Percentiles rank a stretch among this genome's conserved stretches.
Evolutionary conservation across 345 rosid genomes (phyloP).

Genomic region (Syzygium aromaticum): DNA sequence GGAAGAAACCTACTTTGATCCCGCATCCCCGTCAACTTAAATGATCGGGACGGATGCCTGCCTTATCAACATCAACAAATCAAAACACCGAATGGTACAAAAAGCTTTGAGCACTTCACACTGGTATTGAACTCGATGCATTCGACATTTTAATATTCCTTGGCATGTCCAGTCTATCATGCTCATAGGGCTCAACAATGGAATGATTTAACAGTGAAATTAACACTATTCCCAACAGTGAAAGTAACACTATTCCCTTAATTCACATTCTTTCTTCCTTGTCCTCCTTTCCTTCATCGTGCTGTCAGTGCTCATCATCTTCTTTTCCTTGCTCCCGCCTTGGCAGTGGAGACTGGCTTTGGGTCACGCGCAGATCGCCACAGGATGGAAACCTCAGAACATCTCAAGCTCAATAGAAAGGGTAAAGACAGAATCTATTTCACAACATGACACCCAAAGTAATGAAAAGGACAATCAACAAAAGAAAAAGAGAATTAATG

Average conservation of each 20-base stretch:
- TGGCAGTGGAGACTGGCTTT: background rate
- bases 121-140: background rate
- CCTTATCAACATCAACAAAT: background rate
- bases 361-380: background rate
- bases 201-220: background rate
- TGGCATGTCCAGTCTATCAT: background rate
- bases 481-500: background rate
- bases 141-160: background rate
- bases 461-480: background rate
- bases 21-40: background rate
- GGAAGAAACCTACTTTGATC: background rate
- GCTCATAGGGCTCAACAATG: background rate
- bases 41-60: background rate
- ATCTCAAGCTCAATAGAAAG: background rate
- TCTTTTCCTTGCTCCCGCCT: background rate
- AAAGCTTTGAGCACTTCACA: background rate
- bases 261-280: background rate
- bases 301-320: background rate
- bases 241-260: background rate
- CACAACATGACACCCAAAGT: background rate
- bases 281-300: background rate
- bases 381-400: background rate
- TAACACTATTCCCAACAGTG: background rate
- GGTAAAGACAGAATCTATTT: background rate
- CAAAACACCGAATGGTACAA: background rate